Evolutionary conservation across 78 protist genomes (phyloP).

Genomic region (slime mould (Dictyostelium discoideum)): DNA sequence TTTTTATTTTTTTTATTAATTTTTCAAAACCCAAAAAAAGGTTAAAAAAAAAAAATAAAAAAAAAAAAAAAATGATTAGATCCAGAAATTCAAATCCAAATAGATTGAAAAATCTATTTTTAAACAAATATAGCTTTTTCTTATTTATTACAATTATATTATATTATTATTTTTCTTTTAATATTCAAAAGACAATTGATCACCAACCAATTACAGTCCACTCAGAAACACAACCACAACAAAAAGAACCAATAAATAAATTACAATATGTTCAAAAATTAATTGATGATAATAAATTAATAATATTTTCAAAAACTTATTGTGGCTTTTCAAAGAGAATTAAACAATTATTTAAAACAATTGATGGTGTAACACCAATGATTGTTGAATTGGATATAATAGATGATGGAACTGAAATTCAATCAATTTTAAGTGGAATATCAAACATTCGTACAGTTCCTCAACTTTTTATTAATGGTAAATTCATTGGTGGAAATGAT

Average conservation of each 20-base stretch:
- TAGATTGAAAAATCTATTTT: background rate
- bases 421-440: conserved; percentile 5
- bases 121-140: background rate
- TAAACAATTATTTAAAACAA: background rate
- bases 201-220: background rate
- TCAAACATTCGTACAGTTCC: conserved; percentile 13
- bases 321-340: conserved; percentile 38
- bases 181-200: background rate
- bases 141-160: background rate
- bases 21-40: too few relatives aligned
- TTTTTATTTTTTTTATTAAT: background rate
- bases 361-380: background rate
- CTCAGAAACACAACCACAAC: background rate
- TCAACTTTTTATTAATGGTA: conserved; percentile 51
- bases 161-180: background rate
- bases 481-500: conserved; percentile 67
- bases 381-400: conserved; percentile 9
- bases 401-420: background rate
- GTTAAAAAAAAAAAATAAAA: background rate
- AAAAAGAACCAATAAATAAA: background rate
- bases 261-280: background rate
- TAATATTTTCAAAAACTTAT: conserved; percentile 32
- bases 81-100: background rate
- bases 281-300: conserved; percentile 18
- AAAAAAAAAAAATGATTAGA: background rate